phyloP scores from a whole-genome alignment of 352 stramenopile genomes.

The Aphanomyces astaci region DNA sequence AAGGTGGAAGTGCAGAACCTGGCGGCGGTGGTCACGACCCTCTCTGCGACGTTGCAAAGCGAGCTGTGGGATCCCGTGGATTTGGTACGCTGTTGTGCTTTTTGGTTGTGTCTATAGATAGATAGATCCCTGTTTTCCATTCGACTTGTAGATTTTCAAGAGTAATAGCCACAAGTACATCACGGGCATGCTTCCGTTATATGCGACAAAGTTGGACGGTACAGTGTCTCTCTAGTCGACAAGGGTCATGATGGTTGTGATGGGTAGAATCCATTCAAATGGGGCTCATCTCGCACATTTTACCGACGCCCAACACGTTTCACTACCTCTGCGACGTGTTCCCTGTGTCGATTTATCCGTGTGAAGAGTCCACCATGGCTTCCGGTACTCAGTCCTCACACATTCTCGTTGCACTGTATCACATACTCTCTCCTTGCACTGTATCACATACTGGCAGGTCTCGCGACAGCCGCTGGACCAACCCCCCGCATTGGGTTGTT shows the following conservation, averaged over 20 bases:
- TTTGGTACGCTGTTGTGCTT: conserved; percentile 26
- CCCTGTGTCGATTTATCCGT: conserved; percentile 55
- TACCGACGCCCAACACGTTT: conserved; percentile 49
- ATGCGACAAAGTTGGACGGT: conserved; percentile 36
- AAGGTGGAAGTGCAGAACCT: conserved; percentile 35
- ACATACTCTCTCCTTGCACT: too few species aligned
- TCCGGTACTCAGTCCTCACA: too few species aligned
- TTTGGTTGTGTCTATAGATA: background rate
- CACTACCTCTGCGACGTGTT: conserved; percentile 68
- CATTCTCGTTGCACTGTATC: too few species aligned
- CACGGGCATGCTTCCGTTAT: conserved; percentile 45
- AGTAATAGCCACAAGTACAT: conserved; percentile 33
- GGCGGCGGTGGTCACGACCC: conserved; percentile 23
- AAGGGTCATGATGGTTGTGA: background rate
- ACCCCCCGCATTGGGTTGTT: conserved; percentile 15
- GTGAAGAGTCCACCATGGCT: too few species aligned
- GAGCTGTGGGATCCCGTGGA: conserved; percentile 60
- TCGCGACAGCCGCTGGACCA: background rate
- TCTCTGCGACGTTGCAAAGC: conserved; percentile 24
- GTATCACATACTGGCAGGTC: too few species aligned
- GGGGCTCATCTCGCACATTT: conserved; percentile 57
- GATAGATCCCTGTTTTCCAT: too few species aligned
- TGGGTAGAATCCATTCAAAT: conserved; percentile 43
- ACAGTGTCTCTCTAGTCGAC: background rate
- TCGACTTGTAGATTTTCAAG: conserved; percentile 40